Percentiles rank a stretch among this genome's conserved stretches.
Conservation (phyloP, 2,329 filamentous ascomycete genomes). For the Aspergillus fischeri region DNA sequence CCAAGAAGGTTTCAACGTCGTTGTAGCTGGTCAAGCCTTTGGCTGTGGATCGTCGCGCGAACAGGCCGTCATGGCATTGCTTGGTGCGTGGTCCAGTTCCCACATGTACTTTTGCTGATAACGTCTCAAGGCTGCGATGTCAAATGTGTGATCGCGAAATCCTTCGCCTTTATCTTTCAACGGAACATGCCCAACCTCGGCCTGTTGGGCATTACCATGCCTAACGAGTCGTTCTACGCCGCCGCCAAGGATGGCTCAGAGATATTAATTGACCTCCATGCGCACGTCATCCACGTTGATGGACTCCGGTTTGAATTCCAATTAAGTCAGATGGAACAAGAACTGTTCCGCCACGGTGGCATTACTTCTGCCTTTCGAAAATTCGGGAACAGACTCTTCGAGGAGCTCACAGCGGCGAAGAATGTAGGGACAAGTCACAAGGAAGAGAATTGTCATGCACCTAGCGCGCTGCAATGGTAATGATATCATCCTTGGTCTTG, state of each 20-base stretch:
- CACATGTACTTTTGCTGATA: background rate
- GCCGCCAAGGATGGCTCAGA: conserved; percentile 30
- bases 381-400: conserved; percentile 35
- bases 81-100: conserved; percentile 18
- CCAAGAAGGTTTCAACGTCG: conserved; percentile 35
- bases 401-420: conserved; percentile 17
- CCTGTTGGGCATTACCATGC: conserved; percentile 41
- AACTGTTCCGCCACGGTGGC: conserved; percentile 35
- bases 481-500: background rate
- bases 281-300: conserved; percentile 17
- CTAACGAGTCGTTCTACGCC: conserved; percentile 38
- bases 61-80: conserved; percentile 41
- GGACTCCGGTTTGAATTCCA: conserved; percentile 29
- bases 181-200: conserved; percentile 46
- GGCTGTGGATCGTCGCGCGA: conserved; percentile 46
- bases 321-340: conserved; percentile 39
- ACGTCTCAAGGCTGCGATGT: conserved; percentile 21
- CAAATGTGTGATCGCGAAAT: conserved; percentile 42
- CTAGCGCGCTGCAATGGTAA: background rate
- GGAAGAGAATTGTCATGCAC: background rate
- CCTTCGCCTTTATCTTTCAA: conserved; percentile 46
- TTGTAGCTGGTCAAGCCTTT: conserved; percentile 46
- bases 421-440: background rate
- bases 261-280: conserved; percentile 35
- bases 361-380: conserved; percentile 38